Evolutionary conservation across 441 rosid species (phyloP).

Genomic region (Sinapis alba): DNA sequence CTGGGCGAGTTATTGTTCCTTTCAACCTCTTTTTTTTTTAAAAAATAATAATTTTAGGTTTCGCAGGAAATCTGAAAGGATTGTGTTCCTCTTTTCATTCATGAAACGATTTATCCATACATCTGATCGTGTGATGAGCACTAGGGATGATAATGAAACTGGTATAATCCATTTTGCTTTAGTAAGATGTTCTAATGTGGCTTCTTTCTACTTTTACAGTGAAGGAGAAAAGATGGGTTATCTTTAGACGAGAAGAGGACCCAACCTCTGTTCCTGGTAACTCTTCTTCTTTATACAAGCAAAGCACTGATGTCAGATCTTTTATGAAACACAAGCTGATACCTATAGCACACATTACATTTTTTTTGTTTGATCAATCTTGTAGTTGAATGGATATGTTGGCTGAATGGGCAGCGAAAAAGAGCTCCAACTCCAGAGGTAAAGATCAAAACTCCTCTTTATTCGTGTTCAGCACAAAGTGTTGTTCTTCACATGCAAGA

Average conservation of each 20-base stretch:
- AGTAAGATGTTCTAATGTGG: too few species aligned
- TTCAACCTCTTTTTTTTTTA: not conserved
- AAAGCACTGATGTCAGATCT: not conserved
- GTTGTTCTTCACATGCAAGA: slow-evolving; percentile 5
- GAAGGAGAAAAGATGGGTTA: slow-evolving; percentile 96
- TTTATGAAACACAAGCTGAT: not conserved
- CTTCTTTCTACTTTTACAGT: slow-evolving; percentile 43
- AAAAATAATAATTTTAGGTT: not conserved
- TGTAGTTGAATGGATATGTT: slow-evolving; percentile 97
- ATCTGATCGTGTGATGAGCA: not conserved
- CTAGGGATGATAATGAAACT: not conserved
- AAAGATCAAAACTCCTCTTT: slow-evolving; percentile 11
- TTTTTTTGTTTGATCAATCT: not conserved
- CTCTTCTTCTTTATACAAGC: not conserved
- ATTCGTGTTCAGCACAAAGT: not conserved
- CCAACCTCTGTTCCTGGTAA: slow-evolving; percentile 89
- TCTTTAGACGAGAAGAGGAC: slow-evolving; percentile 81
- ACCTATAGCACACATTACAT: not conserved
- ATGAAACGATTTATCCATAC: not conserved
- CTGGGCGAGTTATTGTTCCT: slow-evolving; percentile 27
- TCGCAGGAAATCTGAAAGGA: not conserved
- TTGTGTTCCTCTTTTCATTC: not conserved
- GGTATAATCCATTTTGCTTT: not conserved
- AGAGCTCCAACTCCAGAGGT: slow-evolving; percentile 86
- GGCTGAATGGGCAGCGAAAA: slow-evolving; percentile 96